phyloP scores from a whole-genome alignment of 148 eudicot genomes.

The Vaccinium macrocarpon region DNA sequence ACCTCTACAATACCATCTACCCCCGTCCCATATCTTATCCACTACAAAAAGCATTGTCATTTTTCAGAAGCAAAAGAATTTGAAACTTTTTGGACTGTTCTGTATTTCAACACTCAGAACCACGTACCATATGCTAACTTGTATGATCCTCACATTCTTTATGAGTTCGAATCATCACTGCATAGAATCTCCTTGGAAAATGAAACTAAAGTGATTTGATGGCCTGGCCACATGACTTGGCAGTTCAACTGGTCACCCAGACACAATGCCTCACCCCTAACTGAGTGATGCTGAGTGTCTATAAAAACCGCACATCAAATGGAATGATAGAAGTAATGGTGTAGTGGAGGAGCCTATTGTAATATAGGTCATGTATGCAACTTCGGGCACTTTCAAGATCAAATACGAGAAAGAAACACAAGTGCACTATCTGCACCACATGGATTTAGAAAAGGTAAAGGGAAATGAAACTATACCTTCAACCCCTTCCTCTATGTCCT shows the following conservation, averaged over 20 bases:
- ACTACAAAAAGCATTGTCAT: background rate
- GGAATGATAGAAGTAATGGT: background rate
- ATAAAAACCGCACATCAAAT: background rate
- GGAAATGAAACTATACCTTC: conserved; percentile 52
- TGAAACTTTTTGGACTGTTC: background rate
- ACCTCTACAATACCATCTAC: background rate
- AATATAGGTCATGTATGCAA: background rate
- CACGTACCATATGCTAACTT: background rate
- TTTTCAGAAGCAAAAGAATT: background rate
- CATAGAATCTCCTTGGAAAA: background rate
- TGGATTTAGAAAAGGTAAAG: background rate
- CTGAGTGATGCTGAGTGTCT: background rate
- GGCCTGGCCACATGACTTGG: conserved; percentile 1
- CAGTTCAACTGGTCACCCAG: conserved; percentile 5
- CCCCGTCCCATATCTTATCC: background rate
- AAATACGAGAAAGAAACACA: conserved; percentile 1
- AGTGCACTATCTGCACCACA: conserved; percentile 7
- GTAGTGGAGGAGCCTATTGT: background rate
- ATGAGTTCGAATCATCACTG: background rate
- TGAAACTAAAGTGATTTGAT: background rate
- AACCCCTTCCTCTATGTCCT: conserved; percentile 81
- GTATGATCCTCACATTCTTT: background rate
- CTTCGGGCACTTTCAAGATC: background rate
- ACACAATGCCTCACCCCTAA: conserved; percentile 4
- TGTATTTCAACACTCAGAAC: background rate